Percentiles rank a stretch among this genome's conserved stretches.
Conservation (phyloP, 345 rosid species). For the Citrus unshiu region DNA sequence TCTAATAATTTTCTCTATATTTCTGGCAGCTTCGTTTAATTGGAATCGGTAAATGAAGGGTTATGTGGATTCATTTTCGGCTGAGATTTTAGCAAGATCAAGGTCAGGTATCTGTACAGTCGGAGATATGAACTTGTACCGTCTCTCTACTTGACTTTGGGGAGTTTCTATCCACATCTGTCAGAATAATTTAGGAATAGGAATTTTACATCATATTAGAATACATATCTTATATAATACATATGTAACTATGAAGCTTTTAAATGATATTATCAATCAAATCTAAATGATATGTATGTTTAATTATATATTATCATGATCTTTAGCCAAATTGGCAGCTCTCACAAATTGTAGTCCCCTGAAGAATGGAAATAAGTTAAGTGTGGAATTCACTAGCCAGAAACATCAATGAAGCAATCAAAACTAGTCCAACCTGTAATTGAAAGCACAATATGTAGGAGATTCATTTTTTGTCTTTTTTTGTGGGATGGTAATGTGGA, state of each 20-base stretch:
- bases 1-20: background rate
- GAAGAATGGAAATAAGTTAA: background rate
- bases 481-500: slow-evolving; percentile 8
- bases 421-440: too few relatives aligned
- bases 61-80: background rate
- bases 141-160: background rate
- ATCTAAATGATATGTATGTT: background rate
- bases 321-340: background rate
- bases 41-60: slow-evolving; percentile 39
- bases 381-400: too few relatives aligned
- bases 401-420: too few relatives aligned
- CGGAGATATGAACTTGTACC: background rate
- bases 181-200: background rate
- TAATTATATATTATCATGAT: background rate
- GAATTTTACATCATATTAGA: background rate
- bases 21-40: slow-evolving; percentile 39
- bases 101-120: background rate
- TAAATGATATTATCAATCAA: background rate
- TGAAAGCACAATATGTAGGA: too few relatives aligned
- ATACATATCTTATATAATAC: background rate
- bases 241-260: background rate
- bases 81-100: background rate
- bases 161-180: background rate
- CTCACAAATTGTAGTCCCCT: background rate
- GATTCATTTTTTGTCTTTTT: too few relatives aligned